Percentiles rank a stretch among this genome's conserved stretches.
phyloP scores from a whole-genome alignment of 2,329 filamentous ascomycete genomes.

The Raffaelea ambrosiae region DNA sequence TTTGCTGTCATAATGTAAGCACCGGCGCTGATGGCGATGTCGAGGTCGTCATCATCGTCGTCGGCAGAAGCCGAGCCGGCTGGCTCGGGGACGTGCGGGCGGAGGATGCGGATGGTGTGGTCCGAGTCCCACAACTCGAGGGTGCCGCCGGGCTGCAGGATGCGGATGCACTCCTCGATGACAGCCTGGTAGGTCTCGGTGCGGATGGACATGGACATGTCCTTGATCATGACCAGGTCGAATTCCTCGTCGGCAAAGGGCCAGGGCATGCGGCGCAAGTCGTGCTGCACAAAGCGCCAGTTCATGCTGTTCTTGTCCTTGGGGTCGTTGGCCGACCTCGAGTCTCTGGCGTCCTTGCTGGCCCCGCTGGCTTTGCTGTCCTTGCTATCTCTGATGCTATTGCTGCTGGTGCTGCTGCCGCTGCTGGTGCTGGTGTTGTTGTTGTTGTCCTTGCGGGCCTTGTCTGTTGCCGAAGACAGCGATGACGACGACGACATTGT shows the following conservation, averaged over 20 bases:
- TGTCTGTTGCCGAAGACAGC: no score
- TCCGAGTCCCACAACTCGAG: constrained; percentile 89
- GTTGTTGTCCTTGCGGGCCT: background rate
- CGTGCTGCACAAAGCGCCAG: constrained; percentile 84
- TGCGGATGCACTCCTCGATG: constrained; percentile 65
- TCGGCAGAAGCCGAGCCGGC: constrained; percentile 17
- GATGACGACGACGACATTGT: background rate
- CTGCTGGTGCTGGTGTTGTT: constrained; percentile 7
- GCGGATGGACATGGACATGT: constrained; percentile 60
- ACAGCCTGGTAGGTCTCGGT: constrained; percentile 46
- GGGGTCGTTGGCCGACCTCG: no score
- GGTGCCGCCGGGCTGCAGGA: constrained; percentile 68
- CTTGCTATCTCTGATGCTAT: constrained; percentile 1
- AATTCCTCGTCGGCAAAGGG: constrained; percentile 76
- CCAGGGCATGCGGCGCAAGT: constrained; percentile 65
- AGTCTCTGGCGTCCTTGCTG: constrained; percentile 11
- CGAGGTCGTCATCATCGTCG: constrained; percentile 48
- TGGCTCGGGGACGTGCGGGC: constrained; percentile 63
- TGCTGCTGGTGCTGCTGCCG: constrained; percentile 20
- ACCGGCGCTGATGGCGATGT: constrained; percentile 58
- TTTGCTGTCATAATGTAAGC: constrained; percentile 78
- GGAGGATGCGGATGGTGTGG: constrained; percentile 71
- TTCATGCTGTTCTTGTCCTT: constrained; percentile 55
- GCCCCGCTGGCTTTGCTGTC: background rate
- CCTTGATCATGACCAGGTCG: constrained; percentile 83